A percentile compares a stretch with the other conserved stretches of the same genome.
These are phyloP conservation scores for Candida tammaniensis DNA, from an alignment of 805 yeast species.

Conservation along the genomic window DNA sequence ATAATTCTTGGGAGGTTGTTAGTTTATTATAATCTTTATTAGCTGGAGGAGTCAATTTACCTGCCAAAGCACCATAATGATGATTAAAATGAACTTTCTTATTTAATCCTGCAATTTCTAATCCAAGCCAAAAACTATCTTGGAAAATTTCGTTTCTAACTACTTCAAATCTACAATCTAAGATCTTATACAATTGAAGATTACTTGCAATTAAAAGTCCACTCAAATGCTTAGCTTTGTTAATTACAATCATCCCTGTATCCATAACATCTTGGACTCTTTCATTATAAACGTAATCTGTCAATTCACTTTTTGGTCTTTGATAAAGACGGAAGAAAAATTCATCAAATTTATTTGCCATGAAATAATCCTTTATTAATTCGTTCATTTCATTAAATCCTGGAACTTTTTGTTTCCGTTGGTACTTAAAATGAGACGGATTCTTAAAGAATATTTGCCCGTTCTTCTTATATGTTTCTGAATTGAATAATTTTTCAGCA, in stretches of 20 bases:
- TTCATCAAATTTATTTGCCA: conserved; percentile 19
- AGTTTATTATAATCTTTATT: conserved; percentile 18
- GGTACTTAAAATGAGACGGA: conserved; percentile 20
- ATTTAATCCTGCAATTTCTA: conserved; percentile 25
- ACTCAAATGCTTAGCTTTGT: conserved; percentile 22
- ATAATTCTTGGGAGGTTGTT: conserved; percentile 27
- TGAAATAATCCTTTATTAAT: conserved; percentile 19
- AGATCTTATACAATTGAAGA: conserved; percentile 21
- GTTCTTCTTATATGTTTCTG: conserved; percentile 16
- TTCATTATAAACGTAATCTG: conserved; percentile 20
- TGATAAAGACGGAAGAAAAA: conserved; percentile 17
- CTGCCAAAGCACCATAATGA: conserved; percentile 25
- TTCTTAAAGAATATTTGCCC: conserved; percentile 29
- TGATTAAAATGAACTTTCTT: conserved; percentile 22
- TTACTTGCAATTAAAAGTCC: conserved; percentile 28
- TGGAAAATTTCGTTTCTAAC: conserved; percentile 12
- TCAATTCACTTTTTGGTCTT: conserved; percentile 9
- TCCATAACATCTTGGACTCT: conserved; percentile 25
- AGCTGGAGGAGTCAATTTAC: conserved; percentile 27
- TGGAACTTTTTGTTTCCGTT: conserved; percentile 18
- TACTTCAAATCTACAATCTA: conserved; percentile 19
- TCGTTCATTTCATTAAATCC: conserved; percentile 30
- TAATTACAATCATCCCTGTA: conserved; percentile 25
- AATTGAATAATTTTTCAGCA: conserved; percentile 16
- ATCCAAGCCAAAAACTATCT: conserved; percentile 35